These are phyloP conservation scores for Suillus discolor DNA, from an alignment of 768 basidiomycete genomes.

Conservation along the genomic window DNA sequence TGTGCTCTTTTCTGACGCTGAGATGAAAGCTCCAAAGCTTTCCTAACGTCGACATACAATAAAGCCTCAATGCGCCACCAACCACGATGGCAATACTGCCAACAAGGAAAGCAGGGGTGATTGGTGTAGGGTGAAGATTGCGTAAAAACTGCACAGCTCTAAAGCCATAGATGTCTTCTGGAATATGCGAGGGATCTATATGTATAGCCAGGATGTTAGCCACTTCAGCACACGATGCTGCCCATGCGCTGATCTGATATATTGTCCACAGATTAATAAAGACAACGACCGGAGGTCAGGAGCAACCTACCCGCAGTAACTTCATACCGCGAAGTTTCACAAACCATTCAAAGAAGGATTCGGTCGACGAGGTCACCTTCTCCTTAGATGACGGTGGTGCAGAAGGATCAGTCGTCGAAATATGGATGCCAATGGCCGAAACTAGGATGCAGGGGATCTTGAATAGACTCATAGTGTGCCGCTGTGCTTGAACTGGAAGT, in stretches of 20 bases:
- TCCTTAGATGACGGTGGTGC: conserved; percentile 22
- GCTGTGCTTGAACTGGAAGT: too few relatives aligned
- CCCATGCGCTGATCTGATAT: not conserved
- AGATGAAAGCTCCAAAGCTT: conserved; percentile 31
- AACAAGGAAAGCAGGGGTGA: conserved; percentile 18
- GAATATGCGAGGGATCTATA: not conserved
- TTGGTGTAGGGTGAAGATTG: not conserved
- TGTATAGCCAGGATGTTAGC: conserved; percentile 1
- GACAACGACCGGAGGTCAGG: not conserved
- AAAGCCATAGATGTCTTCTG: not conserved
- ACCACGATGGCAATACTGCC: conserved; percentile 17
- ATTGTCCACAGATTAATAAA: not conserved
- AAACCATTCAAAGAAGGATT: not conserved
- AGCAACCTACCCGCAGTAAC: too few relatives aligned
- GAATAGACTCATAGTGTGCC: conserved; percentile 15
- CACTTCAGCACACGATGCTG: not conserved
- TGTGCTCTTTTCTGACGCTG: conserved; percentile 24
- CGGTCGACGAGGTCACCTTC: not conserved
- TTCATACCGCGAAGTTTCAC: too few relatives aligned
- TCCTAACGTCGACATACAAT: conserved; percentile 28
- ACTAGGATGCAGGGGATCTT: conserved; percentile 25
- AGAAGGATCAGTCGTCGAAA: conserved; percentile 24
- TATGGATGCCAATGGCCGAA: conserved; percentile 28
- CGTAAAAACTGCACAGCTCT: not conserved
- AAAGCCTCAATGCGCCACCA: conserved; percentile 24